Evolutionary conservation across 2,329 filamentous ascomycete genomes (phyloP).

Genomic region (Claviceps maximensis): DNA sequence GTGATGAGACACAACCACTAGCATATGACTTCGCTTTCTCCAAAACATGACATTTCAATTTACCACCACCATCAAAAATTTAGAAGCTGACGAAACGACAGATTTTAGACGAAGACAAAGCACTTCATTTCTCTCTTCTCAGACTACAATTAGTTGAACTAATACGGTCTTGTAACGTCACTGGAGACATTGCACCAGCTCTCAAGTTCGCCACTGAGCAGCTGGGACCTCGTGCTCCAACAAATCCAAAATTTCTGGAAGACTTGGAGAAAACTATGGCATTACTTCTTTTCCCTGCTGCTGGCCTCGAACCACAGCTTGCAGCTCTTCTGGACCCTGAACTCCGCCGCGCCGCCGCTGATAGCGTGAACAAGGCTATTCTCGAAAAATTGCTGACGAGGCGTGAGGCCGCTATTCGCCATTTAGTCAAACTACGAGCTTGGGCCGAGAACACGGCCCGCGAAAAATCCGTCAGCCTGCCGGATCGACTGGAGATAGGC

Average conservation of each 20-base stretch:
- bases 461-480: slow-evolving; percentile 18
- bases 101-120: slow-evolving; percentile 75
- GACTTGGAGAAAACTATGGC: slow-evolving; percentile 91
- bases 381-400: slow-evolving; percentile 57
- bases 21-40: slow-evolving; percentile 21
- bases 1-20: slow-evolving; percentile 80
- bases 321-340: slow-evolving; percentile 65
- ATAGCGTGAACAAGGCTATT: slow-evolving; percentile 80
- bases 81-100: slow-evolving; percentile 24
- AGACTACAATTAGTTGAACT: slow-evolving; percentile 88
- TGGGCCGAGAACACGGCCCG: slow-evolving; percentile 65
- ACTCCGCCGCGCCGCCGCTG: slow-evolving; percentile 72
- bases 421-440: slow-evolving; percentile 66
- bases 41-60: not conserved
- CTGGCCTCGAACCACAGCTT: slow-evolving; percentile 63
- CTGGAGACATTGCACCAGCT: slow-evolving; percentile 62
- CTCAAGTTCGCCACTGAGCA: slow-evolving; percentile 79
- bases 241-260: slow-evolving; percentile 65
- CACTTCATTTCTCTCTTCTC: slow-evolving; percentile 78
- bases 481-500: slow-evolving; percentile 24
- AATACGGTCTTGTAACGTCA: slow-evolving; percentile 61
- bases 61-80: not conserved
- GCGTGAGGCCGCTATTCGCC: slow-evolving; percentile 69
- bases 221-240: slow-evolving; percentile 74
- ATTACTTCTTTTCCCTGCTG: slow-evolving; percentile 74